Evolutionary conservation across 495 filamentous ascomycete genomes (phyloP).

Genomic region (Trichocladium uniseriatum): DNA sequence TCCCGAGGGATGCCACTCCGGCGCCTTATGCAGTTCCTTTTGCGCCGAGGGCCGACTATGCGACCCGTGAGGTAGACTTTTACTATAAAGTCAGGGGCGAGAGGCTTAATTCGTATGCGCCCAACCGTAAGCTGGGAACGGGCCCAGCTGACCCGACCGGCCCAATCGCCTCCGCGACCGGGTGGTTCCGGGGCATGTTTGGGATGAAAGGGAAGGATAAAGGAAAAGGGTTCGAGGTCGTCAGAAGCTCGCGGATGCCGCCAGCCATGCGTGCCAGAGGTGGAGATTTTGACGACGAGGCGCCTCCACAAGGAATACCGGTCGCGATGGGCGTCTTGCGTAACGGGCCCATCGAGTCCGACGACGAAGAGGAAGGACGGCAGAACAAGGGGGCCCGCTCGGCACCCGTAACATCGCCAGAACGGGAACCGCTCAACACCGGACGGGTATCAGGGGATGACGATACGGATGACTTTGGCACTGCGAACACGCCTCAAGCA

Average conservation of each 20-base stretch:
- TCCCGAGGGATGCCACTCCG: constrained; percentile 34
- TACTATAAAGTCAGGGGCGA: constrained; percentile 88
- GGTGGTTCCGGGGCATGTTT: constrained; percentile 75
- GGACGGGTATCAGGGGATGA: constrained; percentile 34
- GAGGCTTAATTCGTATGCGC: constrained; percentile 69
- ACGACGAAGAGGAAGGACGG: constrained; percentile 41
- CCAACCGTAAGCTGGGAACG: constrained; percentile 76
- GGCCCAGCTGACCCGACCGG: constrained; percentile 92
- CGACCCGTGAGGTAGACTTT: constrained; percentile 86
- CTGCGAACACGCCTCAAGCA: constrained; percentile 4
- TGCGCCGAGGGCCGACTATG: constrained; percentile 64
- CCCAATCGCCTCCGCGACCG: constrained; percentile 75
- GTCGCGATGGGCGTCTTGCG: constrained; percentile 48
- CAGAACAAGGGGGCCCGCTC: constrained; percentile 17
- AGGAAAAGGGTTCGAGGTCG: constrained; percentile 93
- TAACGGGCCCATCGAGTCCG: constrained; percentile 50
- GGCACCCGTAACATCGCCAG: constrained; percentile 23
- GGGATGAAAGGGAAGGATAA: constrained; percentile 79
- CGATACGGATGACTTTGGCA: constrained; percentile 29
- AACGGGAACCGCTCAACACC: constrained; percentile 35
- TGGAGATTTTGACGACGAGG: constrained; percentile 46
- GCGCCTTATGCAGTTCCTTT: constrained; percentile 29
- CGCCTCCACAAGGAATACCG: constrained; percentile 46
- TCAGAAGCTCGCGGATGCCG: constrained; percentile 69
- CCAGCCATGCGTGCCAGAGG: constrained; percentile 44